Evolutionary conservation across 1,284 basidiomycete species (phyloP).

Genomic region (Boletus albobrunnescens): DNA sequence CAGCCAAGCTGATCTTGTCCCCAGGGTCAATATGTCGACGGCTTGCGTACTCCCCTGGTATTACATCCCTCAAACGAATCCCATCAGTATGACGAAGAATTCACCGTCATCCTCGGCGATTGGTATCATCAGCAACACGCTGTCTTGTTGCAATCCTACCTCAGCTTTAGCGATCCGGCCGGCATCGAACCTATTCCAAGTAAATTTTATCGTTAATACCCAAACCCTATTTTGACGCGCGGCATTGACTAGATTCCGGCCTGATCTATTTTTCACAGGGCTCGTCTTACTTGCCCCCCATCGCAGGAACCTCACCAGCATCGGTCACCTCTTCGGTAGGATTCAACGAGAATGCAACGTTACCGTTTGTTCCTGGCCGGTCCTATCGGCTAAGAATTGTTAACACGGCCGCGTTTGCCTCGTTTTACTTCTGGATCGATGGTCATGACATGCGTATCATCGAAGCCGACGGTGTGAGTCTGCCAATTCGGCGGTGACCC

Average conservation of each 20-base stretch:
- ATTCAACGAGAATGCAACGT: conserved; percentile 83
- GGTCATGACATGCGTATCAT: conserved; percentile 90
- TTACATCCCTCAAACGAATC: conserved; percentile 64
- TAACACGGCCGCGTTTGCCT: conserved; percentile 71
- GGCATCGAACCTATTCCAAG: conserved; percentile 87
- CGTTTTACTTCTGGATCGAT: conserved; percentile 87
- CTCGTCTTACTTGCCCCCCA: conserved; percentile 63
- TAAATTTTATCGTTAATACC: conserved; percentile 28
- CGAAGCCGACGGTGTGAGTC: conserved; percentile 78
- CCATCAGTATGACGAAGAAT: conserved; percentile 86
- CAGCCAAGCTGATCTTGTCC: not conserved
- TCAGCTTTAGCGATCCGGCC: conserved; percentile 72
- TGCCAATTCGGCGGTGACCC: too few species aligned
- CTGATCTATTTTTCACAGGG: conserved; percentile 85
- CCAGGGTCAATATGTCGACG: conserved; percentile 85
- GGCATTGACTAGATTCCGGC: conserved; percentile 55
- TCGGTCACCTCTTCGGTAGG: conserved; percentile 57
- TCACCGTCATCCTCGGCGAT: conserved; percentile 78
- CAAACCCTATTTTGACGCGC: not conserved
- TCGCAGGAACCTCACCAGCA: conserved; percentile 44
- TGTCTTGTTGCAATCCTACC: conserved; percentile 64
- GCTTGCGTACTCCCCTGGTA: conserved; percentile 74
- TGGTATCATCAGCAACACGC: conserved; percentile 82
- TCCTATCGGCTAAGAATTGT: conserved; percentile 74
- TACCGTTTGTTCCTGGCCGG: conserved; percentile 81